Percentiles rank a stretch among this genome's conserved stretches.
phyloP scores from a whole-genome alignment of 2,329 filamentous ascomycete genomes.

The Hortaea sp. region DNA sequence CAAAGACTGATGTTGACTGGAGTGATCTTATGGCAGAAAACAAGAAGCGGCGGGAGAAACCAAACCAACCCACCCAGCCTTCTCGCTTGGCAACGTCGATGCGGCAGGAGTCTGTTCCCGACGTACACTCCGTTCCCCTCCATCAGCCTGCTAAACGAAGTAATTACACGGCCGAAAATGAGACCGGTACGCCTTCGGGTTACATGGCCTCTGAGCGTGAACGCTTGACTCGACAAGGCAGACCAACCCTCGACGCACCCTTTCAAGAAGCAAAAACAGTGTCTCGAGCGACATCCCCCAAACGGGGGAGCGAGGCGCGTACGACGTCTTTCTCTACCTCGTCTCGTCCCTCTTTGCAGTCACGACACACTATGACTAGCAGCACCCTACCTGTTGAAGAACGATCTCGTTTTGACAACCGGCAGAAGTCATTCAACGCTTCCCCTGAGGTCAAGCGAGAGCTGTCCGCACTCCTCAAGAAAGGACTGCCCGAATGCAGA shows the following conservation, averaged over 20 bases:
- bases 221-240: conserved; percentile 16
- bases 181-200: conserved; percentile 18
- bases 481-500: conserved; percentile 55
- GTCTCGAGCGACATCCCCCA: conserved; percentile 11
- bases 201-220: conserved; percentile 35
- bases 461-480: conserved; percentile 34
- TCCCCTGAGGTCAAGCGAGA: conserved; percentile 30
- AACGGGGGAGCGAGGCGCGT: conserved; percentile 7
- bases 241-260: conserved; percentile 8
- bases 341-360: conserved; percentile 3
- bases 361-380: conserved; percentile 8
- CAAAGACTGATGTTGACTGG: conserved; percentile 24
- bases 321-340: conserved; percentile 1
- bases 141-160: conserved; percentile 9
- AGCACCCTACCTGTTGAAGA: conserved; percentile 5
- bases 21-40: conserved; percentile 18
- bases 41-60: conserved; percentile 9
- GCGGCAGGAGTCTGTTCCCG: conserved; percentile 10
- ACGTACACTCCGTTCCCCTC: conserved; percentile 6
- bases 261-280: conserved; percentile 6
- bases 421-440: conserved; percentile 12
- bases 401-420: conserved; percentile 3
- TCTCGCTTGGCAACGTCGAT: conserved; percentile 17
- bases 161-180: conserved; percentile 30
- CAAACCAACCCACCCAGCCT: conserved; percentile 11